Base-by-base conservation (phyloP, 257 asterid species). In the Solanum virginianum region DNA sequence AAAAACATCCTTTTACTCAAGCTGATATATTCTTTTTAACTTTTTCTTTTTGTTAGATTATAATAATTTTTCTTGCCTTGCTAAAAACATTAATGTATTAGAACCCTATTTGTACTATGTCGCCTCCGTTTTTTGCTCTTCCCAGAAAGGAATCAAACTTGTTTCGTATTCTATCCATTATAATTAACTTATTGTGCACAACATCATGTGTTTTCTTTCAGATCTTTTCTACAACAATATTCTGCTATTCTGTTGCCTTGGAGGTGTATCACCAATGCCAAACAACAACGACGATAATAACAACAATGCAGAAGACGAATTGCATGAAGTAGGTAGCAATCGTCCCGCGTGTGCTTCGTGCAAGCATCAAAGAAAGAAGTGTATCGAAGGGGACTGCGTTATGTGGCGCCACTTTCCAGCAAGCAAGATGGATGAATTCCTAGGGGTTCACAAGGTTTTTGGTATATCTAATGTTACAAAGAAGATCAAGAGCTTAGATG, bases 331-430 rank as follows among this genome's bases (percentile, higher is more conserved):
- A 17, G 54, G 32, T 3, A 79, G 85, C 32, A 87, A 87, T 80
- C 84, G 81, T 4, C 87, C 89, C 6, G 85, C 92, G 60, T 90
- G 92, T 39, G 85, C 92, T 7, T 86, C 92, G 39, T 90, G 92
- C 85, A 88, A 88, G 82, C 85, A 90, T 49, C 88, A 90, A 17
- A 82, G 92, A 39, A 90, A 88, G 82, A 82, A 80, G 66, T 90
- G 92, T 69, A 45, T 0, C 15, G 41, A 54, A 6, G 83, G 83
- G 6, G 85, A 85, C 0, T 90, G 92, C 22, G 24, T 70, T 8
- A 17, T 90, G 53, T 74, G 82, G 84, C 43, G 26, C 6, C 87
- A 87, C 85, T 90, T 90, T 59, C 91, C 90, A 1, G 80, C 90
- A 0, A 29, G 2, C 17, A 51, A 47, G 75, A 49, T 45, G 3